A percentile compares a stretch with the other conserved stretches of the same genome.
These are phyloP conservation scores for Hamiltosporidium tvaerminnensis DNA, from an alignment of 371 early-diverging fungal species.

Conservation along the genomic window DNA sequence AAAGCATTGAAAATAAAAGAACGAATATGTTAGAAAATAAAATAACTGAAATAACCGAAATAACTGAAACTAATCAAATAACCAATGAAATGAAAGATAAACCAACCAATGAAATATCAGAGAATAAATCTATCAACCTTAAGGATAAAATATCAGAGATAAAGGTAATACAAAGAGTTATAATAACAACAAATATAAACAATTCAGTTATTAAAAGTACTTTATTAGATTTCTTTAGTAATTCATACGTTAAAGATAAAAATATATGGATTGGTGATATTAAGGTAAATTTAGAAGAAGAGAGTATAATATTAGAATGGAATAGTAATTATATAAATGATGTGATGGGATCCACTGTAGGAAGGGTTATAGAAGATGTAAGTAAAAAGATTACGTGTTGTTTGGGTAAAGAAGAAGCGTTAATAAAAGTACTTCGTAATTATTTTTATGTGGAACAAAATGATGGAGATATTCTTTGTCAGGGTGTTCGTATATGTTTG, in stretches of 20 bases:
- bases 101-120: neutral
- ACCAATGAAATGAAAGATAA: neutral
- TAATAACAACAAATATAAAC: neutral
- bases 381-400: too few relatives aligned
- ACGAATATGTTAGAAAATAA: too few relatives aligned
- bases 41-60: too few relatives aligned
- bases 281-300: neutral
- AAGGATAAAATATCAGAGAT: neutral
- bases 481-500: too few relatives aligned
- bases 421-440: too few relatives aligned
- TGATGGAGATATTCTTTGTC: too few relatives aligned
- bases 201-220: neutral
- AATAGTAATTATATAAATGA: neutral
- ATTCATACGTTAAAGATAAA: neutral
- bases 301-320: constrained; percentile 2
- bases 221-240: neutral
- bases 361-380: neutral
- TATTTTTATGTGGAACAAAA: too few relatives aligned
- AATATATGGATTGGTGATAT: neutral
- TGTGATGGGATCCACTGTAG: neutral
- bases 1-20: too few relatives aligned
- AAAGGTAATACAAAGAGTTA: neutral
- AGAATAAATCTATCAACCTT: neutral
- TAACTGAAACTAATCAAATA: too few relatives aligned
- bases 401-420: too few relatives aligned